phyloP scores from a whole-genome alignment of 257 asterid species.

The Linaria vulgaris region DNA sequence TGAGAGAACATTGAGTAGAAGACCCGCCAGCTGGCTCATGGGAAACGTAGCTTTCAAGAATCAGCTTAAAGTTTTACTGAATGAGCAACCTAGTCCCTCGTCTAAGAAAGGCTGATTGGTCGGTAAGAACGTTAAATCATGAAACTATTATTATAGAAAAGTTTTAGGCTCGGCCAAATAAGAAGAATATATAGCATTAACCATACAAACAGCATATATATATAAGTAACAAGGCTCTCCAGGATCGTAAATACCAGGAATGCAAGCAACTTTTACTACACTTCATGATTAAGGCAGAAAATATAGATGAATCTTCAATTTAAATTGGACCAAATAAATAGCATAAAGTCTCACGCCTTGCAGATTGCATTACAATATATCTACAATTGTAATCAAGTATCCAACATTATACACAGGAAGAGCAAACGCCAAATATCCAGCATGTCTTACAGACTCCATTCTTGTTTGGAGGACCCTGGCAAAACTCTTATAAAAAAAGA shows the following conservation, averaged over 20 bases:
- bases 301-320: constrained; percentile 15
- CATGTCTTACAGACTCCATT: constrained; percentile 61
- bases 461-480: constrained; percentile 93
- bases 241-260: neutral
- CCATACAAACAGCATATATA: no score
- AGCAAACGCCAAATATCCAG: constrained; percentile 68
- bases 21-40: no score
- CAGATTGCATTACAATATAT: constrained; percentile 93
- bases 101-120: no score
- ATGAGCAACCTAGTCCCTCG: no score
- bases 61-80: no score
- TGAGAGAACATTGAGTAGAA: no score
- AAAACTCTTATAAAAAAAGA: no score
- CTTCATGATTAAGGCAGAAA: neutral
- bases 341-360: constrained; percentile 58
- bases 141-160: no score
- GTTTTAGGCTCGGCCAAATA: no score
- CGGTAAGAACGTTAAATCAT: no score
- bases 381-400: constrained; percentile 56
- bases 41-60: no score
- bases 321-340: constrained; percentile 3
- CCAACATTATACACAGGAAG: constrained; percentile 90
- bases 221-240: neutral
- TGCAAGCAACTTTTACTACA: constrained; percentile 12
- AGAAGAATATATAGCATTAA: no score